phyloP scores from a whole-genome alignment of 2,329 filamentous ascomycete genomes.

The Escovopsis sp. region DNA sequence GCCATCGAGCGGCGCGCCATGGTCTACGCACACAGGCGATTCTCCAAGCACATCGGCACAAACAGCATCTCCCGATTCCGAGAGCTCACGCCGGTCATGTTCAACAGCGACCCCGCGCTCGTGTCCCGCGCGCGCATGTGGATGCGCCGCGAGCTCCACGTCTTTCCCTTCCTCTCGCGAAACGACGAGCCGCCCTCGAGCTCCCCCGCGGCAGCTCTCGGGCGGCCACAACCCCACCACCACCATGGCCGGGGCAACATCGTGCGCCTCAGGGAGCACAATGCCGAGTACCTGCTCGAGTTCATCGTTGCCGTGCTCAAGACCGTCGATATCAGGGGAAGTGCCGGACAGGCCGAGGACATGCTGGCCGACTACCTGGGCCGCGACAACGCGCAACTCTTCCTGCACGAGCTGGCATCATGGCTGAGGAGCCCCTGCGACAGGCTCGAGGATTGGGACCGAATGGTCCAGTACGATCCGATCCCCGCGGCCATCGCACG shows the following conservation, averaged over 20 bases:
- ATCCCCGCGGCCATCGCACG: neutral
- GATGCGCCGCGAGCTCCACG: constrained; percentile 69
- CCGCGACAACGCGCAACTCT: constrained; percentile 53
- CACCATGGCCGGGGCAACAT: constrained; percentile 6
- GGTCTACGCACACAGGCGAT: constrained; percentile 59
- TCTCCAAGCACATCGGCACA: constrained; percentile 68
- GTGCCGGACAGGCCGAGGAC: constrained; percentile 63
- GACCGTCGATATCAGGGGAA: constrained; percentile 67
- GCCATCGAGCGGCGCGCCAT: constrained; percentile 41
- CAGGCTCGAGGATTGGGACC: constrained; percentile 65
- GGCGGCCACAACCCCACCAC: no score
- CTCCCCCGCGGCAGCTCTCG: no score
- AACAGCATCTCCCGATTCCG: constrained; percentile 65
- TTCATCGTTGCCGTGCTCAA: constrained; percentile 76
- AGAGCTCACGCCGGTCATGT: constrained; percentile 53
- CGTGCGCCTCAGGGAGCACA: constrained; percentile 35
- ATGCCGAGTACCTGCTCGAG: constrained; percentile 72
- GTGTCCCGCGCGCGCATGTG: constrained; percentile 66
- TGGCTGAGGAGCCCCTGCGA: constrained; percentile 72
- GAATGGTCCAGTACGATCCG: constrained; percentile 53
- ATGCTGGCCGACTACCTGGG: constrained; percentile 69
- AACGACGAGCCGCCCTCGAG: constrained; percentile 7
- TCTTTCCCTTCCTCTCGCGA: constrained; percentile 57
- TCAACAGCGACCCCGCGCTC: constrained; percentile 50
- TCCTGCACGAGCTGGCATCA: constrained; percentile 71